Base-by-base conservation (phyloP, 1,139 yeast genomes). In the Hyphopichia wangnamkhiaoensis region DNA sequence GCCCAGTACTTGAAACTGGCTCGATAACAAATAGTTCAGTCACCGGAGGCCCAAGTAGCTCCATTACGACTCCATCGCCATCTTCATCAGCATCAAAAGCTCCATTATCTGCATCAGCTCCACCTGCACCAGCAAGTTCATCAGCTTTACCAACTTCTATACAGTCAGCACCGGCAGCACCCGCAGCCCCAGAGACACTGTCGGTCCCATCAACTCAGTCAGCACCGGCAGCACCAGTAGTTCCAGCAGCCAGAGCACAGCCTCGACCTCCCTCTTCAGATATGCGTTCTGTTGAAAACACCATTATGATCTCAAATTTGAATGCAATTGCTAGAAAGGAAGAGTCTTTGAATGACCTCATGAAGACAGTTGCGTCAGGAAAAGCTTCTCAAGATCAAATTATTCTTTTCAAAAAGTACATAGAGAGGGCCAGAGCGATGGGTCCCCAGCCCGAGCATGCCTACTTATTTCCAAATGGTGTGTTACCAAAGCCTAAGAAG, bases 351-450 rank as follows among this genome's bases (percentile, higher is more conserved):
- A 84, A 81, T 49, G 65, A 75, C 2, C 64, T 91, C 39, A 89
- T 91, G 96, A 80, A 82, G 45, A 75, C 74, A 5, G 96, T 91
- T 2, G 96, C 98, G 0, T 76, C 82, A 44, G 95, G 96, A 2
- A 72, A 70, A 23, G 96, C 96, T 0, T 60, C 81, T 0, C 75
- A 79, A 1, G 81, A 75, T 7, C 93, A 89, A 56, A 84, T 91
- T 18, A 68, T 77, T 26, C 80, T 79, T 30, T 90, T 90, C 57
- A 95, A 89, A 58, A 82, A 77, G n/a, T 86, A 84, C 51, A 88
- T 90, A 39, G 76, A 73, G 42, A 71, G 82, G 37, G 96, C 96
- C 0, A 74, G 84, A 43, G 80, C 78, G 26, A 84, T 87, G 88
- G 91, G 93, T 1, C 80, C 75, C 0, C 76, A 71, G 31, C 74